Evolutionary conservation across 139 green algal species (phyloP), one percentile per base, ranked within the genome.

Genomic region (Chlamydomonas incerta): DNA sequence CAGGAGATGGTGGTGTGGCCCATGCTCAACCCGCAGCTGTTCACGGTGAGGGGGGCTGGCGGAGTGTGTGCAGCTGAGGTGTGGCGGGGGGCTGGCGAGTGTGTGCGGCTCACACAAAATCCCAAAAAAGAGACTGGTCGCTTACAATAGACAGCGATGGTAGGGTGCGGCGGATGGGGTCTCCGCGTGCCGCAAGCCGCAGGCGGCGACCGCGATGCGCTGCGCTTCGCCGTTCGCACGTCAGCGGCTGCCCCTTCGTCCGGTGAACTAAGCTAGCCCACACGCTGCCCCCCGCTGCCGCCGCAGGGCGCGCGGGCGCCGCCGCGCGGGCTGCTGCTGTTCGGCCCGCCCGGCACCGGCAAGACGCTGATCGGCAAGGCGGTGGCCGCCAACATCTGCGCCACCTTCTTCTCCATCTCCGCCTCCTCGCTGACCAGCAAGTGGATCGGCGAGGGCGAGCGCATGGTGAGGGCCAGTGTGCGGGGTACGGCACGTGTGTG

Each of bases 361-460:
- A 99, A 99, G 91, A 99, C 97, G 2, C 89, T 99, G 67, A 97
- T 99, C 71, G 98, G 97, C 68, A 95, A 96, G 85, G 98, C 98
- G 10, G 96, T 99, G 6, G 98, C 98, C 57, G 92, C 85, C 88
- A 98, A 99, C 91, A 98, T 98, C 82, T 91, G 92, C 21, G 98
- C 98, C n/a, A 97, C 98, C 17, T 99, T 99, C 90, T 99, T 99
- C 93, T 94, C 87, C 88, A 99, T 99, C 88, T 97, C 90, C 24
- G 95, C 97, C 34, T 96, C 92, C 23, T 98, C 94, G n/a, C 95
- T 99, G 34, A 99, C 96, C 58, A 96, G 88, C 83, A 99, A 99
- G 89, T 99, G 98, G 98, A 99, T 99, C 31, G 98, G 97, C 1
- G 97, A 99, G 89, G 96, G 97, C 6, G 97, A 99, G 89, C 98